Evolutionary conservation across 441 rosid species (phyloP).

Genomic region (Erysimum cheiri): DNA sequence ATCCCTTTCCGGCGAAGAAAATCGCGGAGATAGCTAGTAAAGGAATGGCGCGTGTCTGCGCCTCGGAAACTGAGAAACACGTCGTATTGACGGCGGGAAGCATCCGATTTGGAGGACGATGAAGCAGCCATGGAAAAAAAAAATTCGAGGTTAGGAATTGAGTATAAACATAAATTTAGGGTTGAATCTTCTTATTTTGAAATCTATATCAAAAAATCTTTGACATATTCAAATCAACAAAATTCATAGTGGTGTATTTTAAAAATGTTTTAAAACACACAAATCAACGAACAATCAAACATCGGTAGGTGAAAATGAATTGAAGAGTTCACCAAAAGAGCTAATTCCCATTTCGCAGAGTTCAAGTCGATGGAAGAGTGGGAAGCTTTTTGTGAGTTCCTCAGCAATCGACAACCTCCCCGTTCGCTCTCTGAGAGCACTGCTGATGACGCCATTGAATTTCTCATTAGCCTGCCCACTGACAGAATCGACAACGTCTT

Average conservation of each 20-base stretch:
- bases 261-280: too few species aligned
- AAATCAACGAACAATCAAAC: too few species aligned
- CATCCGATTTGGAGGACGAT: not conserved
- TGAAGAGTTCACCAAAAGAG: too few species aligned
- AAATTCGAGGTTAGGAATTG: not conserved
- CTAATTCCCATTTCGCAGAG: too few species aligned
- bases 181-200: too few species aligned
- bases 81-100: conserved; percentile 44
- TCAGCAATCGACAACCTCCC: not conserved
- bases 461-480: not conserved
- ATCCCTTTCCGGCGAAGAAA: conserved; percentile 41
- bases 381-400: conserved; percentile 3
- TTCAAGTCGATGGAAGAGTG: not conserved
- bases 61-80: conserved; percentile 44
- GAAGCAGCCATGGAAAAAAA: not conserved
- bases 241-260: too few species aligned
- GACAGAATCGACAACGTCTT: not conserved
- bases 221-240: too few species aligned
- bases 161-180: not conserved
- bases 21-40: conserved; percentile 25
- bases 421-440: not conserved
- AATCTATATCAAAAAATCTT: too few species aligned
- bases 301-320: too few species aligned
- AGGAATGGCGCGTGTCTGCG: conserved; percentile 24
- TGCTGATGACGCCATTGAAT: conserved; percentile 5